Base-by-base conservation (phyloP, 768 basidiomycete genomes). In the Daedaleopsis sinensis region DNA sequence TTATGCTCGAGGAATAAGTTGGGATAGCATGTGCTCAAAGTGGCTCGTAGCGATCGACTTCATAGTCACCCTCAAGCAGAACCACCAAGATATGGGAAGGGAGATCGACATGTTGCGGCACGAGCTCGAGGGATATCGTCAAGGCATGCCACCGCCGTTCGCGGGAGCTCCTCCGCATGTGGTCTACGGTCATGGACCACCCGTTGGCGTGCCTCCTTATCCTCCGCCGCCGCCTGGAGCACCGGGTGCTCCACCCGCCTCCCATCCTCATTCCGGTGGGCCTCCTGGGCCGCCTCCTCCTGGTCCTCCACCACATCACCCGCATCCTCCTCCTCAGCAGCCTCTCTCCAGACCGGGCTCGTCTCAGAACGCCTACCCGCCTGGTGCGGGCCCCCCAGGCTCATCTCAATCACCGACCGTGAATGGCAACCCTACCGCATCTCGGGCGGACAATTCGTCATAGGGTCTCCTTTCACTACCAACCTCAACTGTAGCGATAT, bases 31-130 rank as follows among this genome's bases (percentile, higher is more conserved):
- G 19, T 21, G 47, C 27, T 64, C 44, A 61, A 55, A 63, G 62
- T 13, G 57, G 38, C 47, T 58, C 39, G 50, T 63, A 91, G 94
- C 95, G 32, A 94, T 96, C 70, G 94, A 96, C 74, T 94, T 91
- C 76, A 91, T 97, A 51, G 74, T 78, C 37, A 84, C 85, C 57
- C 78, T 96, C 66, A 96, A 96, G 74, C 84, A 87, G 62, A 82
- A 78, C 56, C 86, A 93, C 70, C 84, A 88, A 68, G 88, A 91
- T 44, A 85, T 94, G 87, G 78, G 79, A 2, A 82, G 89, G 61
- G 93, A 95, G 72, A 81, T 94, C 46, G 92, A 93, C 47, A 80
- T 86, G 73, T 75, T 94, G 59, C 82, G 90, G 68, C 87, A 89
- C 67, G 93, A 95, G 72, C 70, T 92, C 52, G 91, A 86, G 23